Conservation (phyloP, 2,329 filamentous ascomycete genomes). For the Dactylellina cionopaga region DNA sequence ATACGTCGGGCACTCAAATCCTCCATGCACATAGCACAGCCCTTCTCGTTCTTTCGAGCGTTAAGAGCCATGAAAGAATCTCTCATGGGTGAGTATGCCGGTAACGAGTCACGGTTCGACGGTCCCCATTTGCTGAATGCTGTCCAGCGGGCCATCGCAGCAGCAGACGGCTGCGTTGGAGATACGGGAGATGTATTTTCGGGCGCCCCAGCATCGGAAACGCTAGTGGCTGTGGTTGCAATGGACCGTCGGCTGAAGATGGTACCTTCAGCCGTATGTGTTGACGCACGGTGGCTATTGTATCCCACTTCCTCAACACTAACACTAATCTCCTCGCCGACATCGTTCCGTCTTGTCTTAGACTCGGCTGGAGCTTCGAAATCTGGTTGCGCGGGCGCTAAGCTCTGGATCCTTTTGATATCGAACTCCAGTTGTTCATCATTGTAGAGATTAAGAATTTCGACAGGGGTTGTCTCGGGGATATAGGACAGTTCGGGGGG, state of each 20-base stretch:
- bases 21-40: slow-evolving; percentile 50
- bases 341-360: slow-evolving; percentile 36
- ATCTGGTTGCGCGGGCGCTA: slow-evolving; percentile 29
- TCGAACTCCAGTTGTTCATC: slow-evolving; percentile 49
- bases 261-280: slow-evolving; percentile 48
- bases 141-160: slow-evolving; percentile 47
- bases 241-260: slow-evolving; percentile 48
- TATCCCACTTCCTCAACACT: slow-evolving; percentile 45
- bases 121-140: slow-evolving; percentile 49
- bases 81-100: slow-evolving; percentile 48
- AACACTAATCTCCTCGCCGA: slow-evolving; percentile 30
- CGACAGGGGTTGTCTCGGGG: slow-evolving; percentile 40
- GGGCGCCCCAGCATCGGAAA: slow-evolving; percentile 42
- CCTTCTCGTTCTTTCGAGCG: slow-evolving; percentile 30
- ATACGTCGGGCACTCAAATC: slow-evolving; percentile 36
- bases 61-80: slow-evolving; percentile 38
- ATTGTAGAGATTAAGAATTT: slow-evolving; percentile 48
- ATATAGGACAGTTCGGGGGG: slow-evolving; percentile 47
- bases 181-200: slow-evolving; percentile 45
- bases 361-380: slow-evolving; percentile 33
- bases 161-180: slow-evolving; percentile 39
- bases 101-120: slow-evolving; percentile 38
- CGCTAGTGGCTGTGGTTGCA: slow-evolving; percentile 47
- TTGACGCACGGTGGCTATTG: slow-evolving; percentile 49
- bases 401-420: slow-evolving; percentile 42